These are phyloP conservation scores for Scortechinia acanthostroma DNA, from an alignment of 2,329 filamentous ascomycete genomes.

Conservation along the genomic window DNA sequence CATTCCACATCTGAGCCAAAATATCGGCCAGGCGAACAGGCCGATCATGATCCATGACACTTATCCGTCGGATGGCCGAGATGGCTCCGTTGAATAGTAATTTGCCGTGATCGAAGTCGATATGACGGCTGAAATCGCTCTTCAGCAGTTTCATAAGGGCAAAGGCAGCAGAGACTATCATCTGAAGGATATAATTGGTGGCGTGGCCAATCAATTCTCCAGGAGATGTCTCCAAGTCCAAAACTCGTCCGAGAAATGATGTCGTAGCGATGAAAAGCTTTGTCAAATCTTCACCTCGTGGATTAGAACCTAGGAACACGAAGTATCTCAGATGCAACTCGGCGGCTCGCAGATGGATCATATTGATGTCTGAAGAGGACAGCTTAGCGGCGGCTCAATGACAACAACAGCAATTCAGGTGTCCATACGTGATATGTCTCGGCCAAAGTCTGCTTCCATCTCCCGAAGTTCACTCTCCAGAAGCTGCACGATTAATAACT, in stretches of 20 bases:
- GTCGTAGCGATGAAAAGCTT: constrained; percentile 34
- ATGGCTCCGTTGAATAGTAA: constrained; percentile 51
- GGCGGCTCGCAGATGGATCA: constrained; percentile 35
- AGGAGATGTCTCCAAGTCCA: constrained; percentile 8
- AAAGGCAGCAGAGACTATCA: constrained; percentile 58
- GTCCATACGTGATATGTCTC: not conserved
- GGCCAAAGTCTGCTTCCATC: not conserved
- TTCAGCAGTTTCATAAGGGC: constrained; percentile 60
- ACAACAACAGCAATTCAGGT: constrained; percentile 4
- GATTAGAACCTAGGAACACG: constrained; percentile 21
- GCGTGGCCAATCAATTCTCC: constrained; percentile 32
- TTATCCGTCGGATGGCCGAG: constrained; percentile 48
- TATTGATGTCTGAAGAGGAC: not conserved
- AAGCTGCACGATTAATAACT: constrained; percentile 31
- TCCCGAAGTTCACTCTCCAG: constrained; percentile 33
- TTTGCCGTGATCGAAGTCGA: constrained; percentile 45
- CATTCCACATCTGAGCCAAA: constrained; percentile 52
- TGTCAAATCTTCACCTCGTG: constrained; percentile 27
- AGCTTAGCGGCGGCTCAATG: constrained; percentile 3
- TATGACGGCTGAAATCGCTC: constrained; percentile 50
- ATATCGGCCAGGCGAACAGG: constrained; percentile 58
- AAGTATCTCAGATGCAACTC: constrained; percentile 36
- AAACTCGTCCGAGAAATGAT: constrained; percentile 15
- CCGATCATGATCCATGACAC: constrained; percentile 54
- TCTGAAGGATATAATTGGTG: constrained; percentile 58